Evolutionary conservation across 164 flowering plant species (phyloP), one percentile per base, ranked within the genome.

Genomic region (Berberis thunbergii): DNA sequence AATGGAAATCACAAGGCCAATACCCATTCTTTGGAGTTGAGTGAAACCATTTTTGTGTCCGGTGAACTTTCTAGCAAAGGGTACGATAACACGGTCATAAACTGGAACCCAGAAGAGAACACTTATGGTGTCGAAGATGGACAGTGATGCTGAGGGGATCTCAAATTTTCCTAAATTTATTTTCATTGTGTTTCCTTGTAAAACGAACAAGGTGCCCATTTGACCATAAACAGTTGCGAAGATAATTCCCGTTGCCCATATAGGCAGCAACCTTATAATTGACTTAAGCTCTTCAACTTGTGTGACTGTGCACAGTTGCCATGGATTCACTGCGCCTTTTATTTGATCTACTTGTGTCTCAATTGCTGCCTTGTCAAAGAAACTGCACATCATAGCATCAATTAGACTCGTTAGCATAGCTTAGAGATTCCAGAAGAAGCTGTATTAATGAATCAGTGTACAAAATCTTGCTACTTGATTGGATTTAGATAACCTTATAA

Each of bases 291-390:
- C 91, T 77, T 86, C 91, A 8, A 86, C 85, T 73, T 86, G 88
- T 4, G 90, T 83, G 0, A 85, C 84, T 7, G 91, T 77, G 80
- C 91, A 83, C 13, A 86, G 85, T 54, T 67, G 77, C 89, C 92
- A 86, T 43, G 84, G 80, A 63, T 81, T 59, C n/a, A 57, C 62
- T 4, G 70, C 43, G 7, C 59, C 77, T 63, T 81, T 80, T 7
- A 66, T 55, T 3, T 78, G 12, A 60, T 86, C 89, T 0, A 72
- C 63, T 62, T 75, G 62, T 2, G 57, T 66, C 59, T 59, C 77
- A 55, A 85, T 86, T 4, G 93, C 86, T 12, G 93, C 89, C 71
- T 80, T 86, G 82, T 86, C 89, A n/a, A 86, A 73, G 79, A 81
- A 86, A 61, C 93, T 86, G 80, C 11, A 11, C 3, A 49, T 38